Conservation (phyloP, 2,329 filamentous ascomycete genomes). For the Colletotrichum echinochloae region DNA sequence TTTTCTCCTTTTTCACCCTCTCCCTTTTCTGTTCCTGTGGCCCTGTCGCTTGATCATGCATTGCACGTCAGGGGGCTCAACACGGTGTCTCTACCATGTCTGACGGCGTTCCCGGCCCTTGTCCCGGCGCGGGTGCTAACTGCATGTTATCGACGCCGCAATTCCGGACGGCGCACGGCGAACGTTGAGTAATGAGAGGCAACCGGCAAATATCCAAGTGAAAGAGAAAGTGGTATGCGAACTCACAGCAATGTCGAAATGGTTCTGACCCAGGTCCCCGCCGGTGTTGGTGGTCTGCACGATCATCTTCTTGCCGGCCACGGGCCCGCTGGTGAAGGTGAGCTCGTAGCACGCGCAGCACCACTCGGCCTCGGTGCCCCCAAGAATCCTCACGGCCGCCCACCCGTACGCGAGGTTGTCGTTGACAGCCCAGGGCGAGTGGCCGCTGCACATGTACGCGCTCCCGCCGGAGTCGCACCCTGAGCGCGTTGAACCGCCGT, state of each 20-base stretch:
- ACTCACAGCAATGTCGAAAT: slow-evolving; percentile 64
- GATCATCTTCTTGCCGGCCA: slow-evolving; percentile 69
- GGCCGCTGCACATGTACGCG: slow-evolving; percentile 66
- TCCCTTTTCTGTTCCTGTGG: background rate
- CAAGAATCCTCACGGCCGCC: slow-evolving; percentile 61
- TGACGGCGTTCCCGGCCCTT: background rate
- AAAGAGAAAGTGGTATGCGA: background rate
- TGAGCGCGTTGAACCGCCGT: slow-evolving; percentile 49
- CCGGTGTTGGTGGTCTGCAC: slow-evolving; percentile 72
- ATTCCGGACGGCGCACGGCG: background rate
- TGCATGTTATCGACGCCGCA: background rate
- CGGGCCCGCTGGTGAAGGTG: slow-evolving; percentile 66
- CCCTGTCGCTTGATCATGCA: background rate
- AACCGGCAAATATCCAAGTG: background rate
- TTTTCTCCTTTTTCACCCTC: background rate
- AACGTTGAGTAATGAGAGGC: too few relatives aligned
- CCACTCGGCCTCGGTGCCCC: slow-evolving; percentile 57
- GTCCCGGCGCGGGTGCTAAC: too few relatives aligned
- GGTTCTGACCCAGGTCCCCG: slow-evolving; percentile 63
- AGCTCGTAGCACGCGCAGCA: slow-evolving; percentile 71
- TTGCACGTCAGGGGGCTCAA: background rate
- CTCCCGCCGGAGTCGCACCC: slow-evolving; percentile 57
- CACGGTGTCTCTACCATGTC: background rate
- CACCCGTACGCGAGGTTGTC: slow-evolving; percentile 65
- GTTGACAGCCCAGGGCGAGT: slow-evolving; percentile 64